These are phyloP conservation scores for Boletus tomentosulus DNA, from an alignment of 768 basidiomycete species.

Conservation along the genomic window DNA sequence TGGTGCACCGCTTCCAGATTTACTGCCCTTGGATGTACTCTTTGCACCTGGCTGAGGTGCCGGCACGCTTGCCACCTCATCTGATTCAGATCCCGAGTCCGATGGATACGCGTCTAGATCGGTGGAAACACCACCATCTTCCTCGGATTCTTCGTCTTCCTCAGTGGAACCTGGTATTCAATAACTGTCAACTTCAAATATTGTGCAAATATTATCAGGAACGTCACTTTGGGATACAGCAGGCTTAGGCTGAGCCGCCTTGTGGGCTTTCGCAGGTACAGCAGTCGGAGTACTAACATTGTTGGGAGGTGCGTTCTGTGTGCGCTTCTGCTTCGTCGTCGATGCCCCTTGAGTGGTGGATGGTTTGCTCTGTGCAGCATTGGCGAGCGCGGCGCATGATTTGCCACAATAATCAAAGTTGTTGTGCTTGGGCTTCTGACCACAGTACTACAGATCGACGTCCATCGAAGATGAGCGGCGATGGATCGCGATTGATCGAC, in stretches of 20 bases:
- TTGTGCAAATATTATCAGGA: constrained; percentile 3
- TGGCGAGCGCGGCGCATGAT: constrained; percentile 54
- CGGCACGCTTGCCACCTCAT: constrained; percentile 17
- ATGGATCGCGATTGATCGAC: constrained; percentile 28
- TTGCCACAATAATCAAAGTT: constrained; percentile 62
- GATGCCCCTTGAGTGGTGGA: constrained; percentile 9
- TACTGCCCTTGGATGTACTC: constrained; percentile 8
- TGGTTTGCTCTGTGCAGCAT: constrained; percentile 20
- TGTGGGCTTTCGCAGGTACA: constrained; percentile 11
- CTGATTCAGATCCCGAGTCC: constrained; percentile 24
- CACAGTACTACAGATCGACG: constrained; percentile 39
- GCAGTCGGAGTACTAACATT: neutral
- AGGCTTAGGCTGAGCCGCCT: constrained; percentile 10
- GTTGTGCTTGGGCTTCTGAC: constrained; percentile 58
- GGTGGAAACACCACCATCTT: constrained; percentile 20
- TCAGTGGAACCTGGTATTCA: constrained; percentile 20
- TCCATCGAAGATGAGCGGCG: constrained; percentile 18
- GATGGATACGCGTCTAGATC: constrained; percentile 33
- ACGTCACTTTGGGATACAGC: constrained; percentile 20
- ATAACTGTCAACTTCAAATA: constrained; percentile 10
- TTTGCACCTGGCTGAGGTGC: constrained; percentile 8
- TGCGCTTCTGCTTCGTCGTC: constrained; percentile 19
- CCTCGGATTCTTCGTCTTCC: constrained; percentile 23
- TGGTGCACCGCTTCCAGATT: constrained; percentile 5
- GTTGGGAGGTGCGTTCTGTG: constrained; percentile 7